Base-by-base conservation (phyloP, 1,139 yeast genomes). In the Pichia sp. region DNA sequence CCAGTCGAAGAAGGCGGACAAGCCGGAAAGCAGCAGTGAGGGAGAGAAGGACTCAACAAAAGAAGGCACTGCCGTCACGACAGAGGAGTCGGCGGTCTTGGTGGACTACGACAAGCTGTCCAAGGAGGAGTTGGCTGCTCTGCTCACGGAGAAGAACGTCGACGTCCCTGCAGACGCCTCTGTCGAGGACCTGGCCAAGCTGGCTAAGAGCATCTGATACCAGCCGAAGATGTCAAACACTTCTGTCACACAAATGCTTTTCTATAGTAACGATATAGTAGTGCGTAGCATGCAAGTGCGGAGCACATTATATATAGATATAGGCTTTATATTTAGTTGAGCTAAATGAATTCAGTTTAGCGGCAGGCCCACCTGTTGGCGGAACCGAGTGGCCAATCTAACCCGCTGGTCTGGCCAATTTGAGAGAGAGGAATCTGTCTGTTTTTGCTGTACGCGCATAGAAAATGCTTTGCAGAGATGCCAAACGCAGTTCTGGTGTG, bases 181-280 rank as follows among this genome's bases (percentile, higher is more conserved):
- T 67, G 74, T 70, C 67, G 72, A 72, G 67, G 74, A 75, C 67
- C 76, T 78, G 71, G 72, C 77, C 63, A 64, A 80, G 73, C 75
- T 78, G 69, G 79, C 75, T 70, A 70, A 70, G 58, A 72, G 64
- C 71, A 73, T 63, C 71, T 70, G 62, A 52, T 10, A 19, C n/a
- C 6, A 6, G 7, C 30, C 10, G 45, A 5, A 19, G 23, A 19
- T 16, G 7, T 5, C 29, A 10, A 13, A 13, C 40, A 36, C 40
- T 13, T 36, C 40, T 13, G 40, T 4, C 7, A 13, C 7, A 7
- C 7, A 13, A 36, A 15, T 13, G n/a, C 3, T 36, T 2, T 36
- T 36, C 8, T 11, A 36, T 6, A 36, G 40, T 13, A 13, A 13
- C n/a, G 15, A 11, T 36, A 13, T 36, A 11, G n/a, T 13, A 36